A percentile compares a stretch with the other conserved stretches of the same genome.
Evolutionary conservation across 2,329 filamentous ascomycete genomes (phyloP).

Genomic region (Ascochyta koolunga): DNA sequence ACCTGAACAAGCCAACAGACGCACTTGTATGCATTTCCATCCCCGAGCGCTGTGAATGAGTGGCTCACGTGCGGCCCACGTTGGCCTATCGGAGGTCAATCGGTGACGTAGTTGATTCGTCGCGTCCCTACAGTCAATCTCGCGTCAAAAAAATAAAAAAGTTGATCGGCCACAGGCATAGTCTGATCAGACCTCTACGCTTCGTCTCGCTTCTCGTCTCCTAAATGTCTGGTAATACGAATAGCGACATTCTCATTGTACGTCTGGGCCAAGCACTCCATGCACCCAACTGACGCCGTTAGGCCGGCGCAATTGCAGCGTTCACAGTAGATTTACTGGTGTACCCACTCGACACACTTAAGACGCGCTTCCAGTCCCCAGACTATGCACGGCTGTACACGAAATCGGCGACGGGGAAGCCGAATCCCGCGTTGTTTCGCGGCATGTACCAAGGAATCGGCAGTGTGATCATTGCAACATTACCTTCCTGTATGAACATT

Average conservation of each 20-base stretch:
- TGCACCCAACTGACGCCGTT: background rate
- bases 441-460: conserved; percentile 89
- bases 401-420: conserved; percentile 60
- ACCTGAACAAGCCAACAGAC: no score
- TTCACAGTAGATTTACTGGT: conserved; percentile 85
- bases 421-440: conserved; percentile 65
- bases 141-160: conserved; percentile 5
- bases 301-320: conserved; percentile 85
- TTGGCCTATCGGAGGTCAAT: conserved; percentile 7
- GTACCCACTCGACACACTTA: conserved; percentile 88
- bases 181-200: conserved; percentile 1
- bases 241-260: conserved; percentile 64
- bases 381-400: conserved; percentile 73
- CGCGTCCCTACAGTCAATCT: conserved; percentile 7
- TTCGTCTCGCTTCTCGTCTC: background rate
- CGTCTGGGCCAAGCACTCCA: conserved; percentile 30
- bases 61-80: conserved; percentile 1
- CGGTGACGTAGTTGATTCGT: conserved; percentile 25
- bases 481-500: conserved; percentile 72
- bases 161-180: conserved; percentile 6
- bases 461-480: conserved; percentile 80
- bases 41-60: conserved; percentile 9
- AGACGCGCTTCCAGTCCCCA: conserved; percentile 81
- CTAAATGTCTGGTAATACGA: conserved; percentile 51
- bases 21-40: no score